Evolutionary conservation across 768 basidiomycete genomes (phyloP), one percentile per base, ranked within the genome.

Genomic region (Sporobolomyces phaffii): DNA sequence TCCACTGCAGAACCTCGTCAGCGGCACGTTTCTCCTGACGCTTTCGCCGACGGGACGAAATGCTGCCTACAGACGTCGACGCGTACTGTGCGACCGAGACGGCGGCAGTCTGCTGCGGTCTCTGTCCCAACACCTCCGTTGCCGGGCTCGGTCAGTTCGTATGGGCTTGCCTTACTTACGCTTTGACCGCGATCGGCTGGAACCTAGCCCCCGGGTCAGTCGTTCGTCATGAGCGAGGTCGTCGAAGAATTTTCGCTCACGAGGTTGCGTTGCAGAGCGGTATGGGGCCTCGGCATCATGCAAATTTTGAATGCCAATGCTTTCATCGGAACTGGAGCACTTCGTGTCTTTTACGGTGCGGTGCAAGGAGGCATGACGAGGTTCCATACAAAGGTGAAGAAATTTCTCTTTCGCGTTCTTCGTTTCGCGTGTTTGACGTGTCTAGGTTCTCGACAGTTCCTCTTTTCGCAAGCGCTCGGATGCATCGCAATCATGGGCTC

Each of bases 41-140:
- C 41, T 22, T 43, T 28, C 40, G n/a, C n/a, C n/a, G n/a, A n/a
- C n/a, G n/a, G n/a, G n/a, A n/a, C n/a, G n/a, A n/a, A n/a, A n/a
- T n/a, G n/a, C n/a, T n/a, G n/a, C n/a, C n/a, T n/a, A 26, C 38
- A 31, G 64, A 65, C 26, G 64, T 53, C 41, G 64, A 65, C 50
- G 33, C 20, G 14, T 65, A 65, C 58, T 65, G 64, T 44, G 34
- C 50, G 8, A 31, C n/a, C 11, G 33, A 29, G 18, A 59, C 43
- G 5, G 17, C 5, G 18, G 57, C 34, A 5, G 10, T 60, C 14
- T 65, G 64, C 28, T 65, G 64, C 33, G 64, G 64, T 11, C 29
- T 60, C 3, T 65, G 59, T 40, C 45, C 43, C 2, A 45, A 62
- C 43, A 22, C 24, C 2, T 26, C n/a, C 13, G 61, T 62, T 5